Percentiles rank a stretch among this genome's conserved stretches.
Evolutionary conservation across 176 grass and related monocot genomes (phyloP).

Genomic region (Hordeum vulgare): MorexV3_pseudomolecules_assembly NC_058522.1:494701957-494702456

Average conservation of each 20-base stretch:
- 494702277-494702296: conserved; percentile 73
- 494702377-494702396: not conserved
- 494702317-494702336: conserved; percentile 74
- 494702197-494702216: conserved; percentile 29
- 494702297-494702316: conserved; percentile 54
- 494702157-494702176: not conserved
- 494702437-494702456: conserved; percentile 68
- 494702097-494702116: conserved; percentile 24
- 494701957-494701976: not conserved
- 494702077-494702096: conserved; percentile 61
- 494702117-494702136: conserved; percentile 24
- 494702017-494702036: conserved; percentile 69
- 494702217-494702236: conserved; percentile 18
- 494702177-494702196: not conserved
- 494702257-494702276: conserved; percentile 64
- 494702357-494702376: not conserved
- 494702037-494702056: conserved; percentile 15
- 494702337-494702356: conserved; percentile 50
- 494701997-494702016: conserved; percentile 43
- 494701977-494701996: not conserved
- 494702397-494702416: not conserved
- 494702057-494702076: conserved; percentile 70
- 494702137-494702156: conserved; percentile 17
- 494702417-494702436: conserved; percentile 37
- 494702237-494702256: conserved; percentile 29